phyloP scores from a whole-genome alignment of 2,329 filamentous ascomycete species.

The Scolecobasidium constrictum region DNA sequence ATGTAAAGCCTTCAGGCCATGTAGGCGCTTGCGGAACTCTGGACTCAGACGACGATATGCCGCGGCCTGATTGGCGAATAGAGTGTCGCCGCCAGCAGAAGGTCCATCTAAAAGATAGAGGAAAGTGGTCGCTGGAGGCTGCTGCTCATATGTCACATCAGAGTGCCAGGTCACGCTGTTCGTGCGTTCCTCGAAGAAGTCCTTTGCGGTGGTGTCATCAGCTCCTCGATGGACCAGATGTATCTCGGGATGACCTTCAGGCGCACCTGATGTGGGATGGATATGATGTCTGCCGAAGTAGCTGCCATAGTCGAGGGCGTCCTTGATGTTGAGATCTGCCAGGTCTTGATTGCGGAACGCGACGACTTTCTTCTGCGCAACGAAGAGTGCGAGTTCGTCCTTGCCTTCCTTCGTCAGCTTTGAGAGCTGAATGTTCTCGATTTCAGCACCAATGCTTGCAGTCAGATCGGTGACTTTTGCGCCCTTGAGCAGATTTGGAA shows the following conservation, averaged over 20 bases:
- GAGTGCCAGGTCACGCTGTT: slow-evolving; percentile 84
- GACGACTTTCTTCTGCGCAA: slow-evolving; percentile 69
- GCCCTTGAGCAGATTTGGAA: slow-evolving; percentile 54
- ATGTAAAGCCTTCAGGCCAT: slow-evolving; percentile 71
- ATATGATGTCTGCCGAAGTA: slow-evolving; percentile 79
- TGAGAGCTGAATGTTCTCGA: slow-evolving; percentile 61
- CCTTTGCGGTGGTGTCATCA: slow-evolving; percentile 47
- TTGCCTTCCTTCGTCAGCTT: slow-evolving; percentile 57
- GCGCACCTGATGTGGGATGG: slow-evolving; percentile 67
- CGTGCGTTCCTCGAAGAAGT: slow-evolving; percentile 58
- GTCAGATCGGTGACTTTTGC: slow-evolving; percentile 51
- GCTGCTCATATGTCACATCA: slow-evolving; percentile 77
- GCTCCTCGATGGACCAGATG: slow-evolving; percentile 69
- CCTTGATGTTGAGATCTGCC: slow-evolving; percentile 53
- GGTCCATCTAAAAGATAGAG: slow-evolving; percentile 79
- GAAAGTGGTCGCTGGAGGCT: slow-evolving; percentile 85
- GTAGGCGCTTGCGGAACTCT: slow-evolving; percentile 66
- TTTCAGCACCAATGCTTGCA: slow-evolving; percentile 62
- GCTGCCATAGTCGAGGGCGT: slow-evolving; percentile 57
- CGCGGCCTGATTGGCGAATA: slow-evolving; percentile 69
- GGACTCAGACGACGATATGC: slow-evolving; percentile 75
- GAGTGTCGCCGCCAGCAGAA: slow-evolving; percentile 68
- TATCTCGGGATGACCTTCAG: slow-evolving; percentile 61
- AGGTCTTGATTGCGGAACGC: slow-evolving; percentile 65
- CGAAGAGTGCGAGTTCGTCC: slow-evolving; percentile 64